Percentiles rank a stretch among this genome's conserved stretches.
These are phyloP conservation scores for Penicillium sp. DNA, from an alignment of 2,329 filamentous ascomycete genomes.

Conservation along the genomic window DNA sequence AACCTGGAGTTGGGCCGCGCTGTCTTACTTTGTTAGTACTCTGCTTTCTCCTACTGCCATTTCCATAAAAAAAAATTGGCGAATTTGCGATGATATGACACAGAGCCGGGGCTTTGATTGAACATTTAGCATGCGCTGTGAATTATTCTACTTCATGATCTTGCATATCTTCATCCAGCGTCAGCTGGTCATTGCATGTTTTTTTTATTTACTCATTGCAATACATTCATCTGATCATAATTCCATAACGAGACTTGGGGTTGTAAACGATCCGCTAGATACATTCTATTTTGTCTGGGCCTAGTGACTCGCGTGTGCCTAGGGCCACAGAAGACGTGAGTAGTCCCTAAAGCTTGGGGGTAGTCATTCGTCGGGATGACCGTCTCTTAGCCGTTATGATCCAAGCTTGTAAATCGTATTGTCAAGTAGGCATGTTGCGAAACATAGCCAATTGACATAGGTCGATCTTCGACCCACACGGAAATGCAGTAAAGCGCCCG, in stretches of 20 bases:
- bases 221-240: constrained; percentile 7
- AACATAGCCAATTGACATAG: constrained; percentile 3
- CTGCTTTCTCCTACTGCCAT: constrained; percentile 21
- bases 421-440: background rate
- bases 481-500: background rate
- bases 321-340: background rate
- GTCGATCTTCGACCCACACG: constrained; percentile 1
- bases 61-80: constrained; percentile 11
- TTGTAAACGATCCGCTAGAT: background rate
- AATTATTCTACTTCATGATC: constrained; percentile 27
- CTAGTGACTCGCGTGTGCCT: background rate
- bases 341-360: background rate
- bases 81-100: constrained; percentile 25
- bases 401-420: background rate
- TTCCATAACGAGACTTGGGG: background rate
- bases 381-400: background rate
- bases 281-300: background rate
- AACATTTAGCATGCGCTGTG: constrained; percentile 41
- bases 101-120: constrained; percentile 29
- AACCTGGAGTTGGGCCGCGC: constrained; percentile 37
- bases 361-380: background rate
- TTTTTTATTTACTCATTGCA: background rate
- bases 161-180: constrained; percentile 20
- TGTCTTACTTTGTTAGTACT: constrained; percentile 27
- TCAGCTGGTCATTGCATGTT: constrained; percentile 12